These are phyloP conservation scores for Dioscorea zingiberensis DNA, from an alignment of 106 monocot species.

Conservation along the genomic window DNA sequence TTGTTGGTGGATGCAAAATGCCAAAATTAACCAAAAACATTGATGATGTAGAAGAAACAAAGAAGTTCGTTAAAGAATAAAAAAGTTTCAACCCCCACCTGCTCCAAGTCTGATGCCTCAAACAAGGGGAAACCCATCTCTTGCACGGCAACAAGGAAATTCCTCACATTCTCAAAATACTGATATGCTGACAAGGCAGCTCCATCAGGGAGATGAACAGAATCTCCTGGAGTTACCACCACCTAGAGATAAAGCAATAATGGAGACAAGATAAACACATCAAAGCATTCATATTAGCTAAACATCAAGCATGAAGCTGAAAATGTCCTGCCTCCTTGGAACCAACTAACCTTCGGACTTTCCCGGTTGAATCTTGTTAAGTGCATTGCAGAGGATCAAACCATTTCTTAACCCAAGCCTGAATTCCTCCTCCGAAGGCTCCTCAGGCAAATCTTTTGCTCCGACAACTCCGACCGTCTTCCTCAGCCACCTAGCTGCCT, in stretches of 20 bases:
- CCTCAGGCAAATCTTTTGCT: slow-evolving; percentile 72
- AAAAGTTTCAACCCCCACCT: slow-evolving; percentile 28
- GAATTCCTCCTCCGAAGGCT: slow-evolving; percentile 86
- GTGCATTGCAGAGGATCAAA: slow-evolving; percentile 79
- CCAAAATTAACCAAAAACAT: too few species aligned
- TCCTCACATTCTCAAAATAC: slow-evolving; percentile 96
- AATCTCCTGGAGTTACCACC: slow-evolving; percentile 65
- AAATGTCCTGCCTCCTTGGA: not conserved
- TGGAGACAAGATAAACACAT: not conserved
- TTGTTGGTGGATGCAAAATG: too few species aligned
- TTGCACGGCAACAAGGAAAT: slow-evolving; percentile 78
- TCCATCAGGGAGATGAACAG: slow-evolving; percentile 62
- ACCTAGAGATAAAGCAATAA: slow-evolving; percentile 32
- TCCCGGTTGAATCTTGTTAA: slow-evolving; percentile 81
- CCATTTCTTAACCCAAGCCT: slow-evolving; percentile 72
- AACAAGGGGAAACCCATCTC: slow-evolving; percentile 80
- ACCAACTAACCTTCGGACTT: slow-evolving; percentile 57
- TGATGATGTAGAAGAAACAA: too few species aligned
- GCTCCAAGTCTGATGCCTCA: slow-evolving; percentile 93
- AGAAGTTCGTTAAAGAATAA: too few species aligned
- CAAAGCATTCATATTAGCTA: too few species aligned
- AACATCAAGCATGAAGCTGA: not conserved
- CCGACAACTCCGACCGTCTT: slow-evolving; percentile 47
- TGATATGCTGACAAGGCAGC: slow-evolving; percentile 87
- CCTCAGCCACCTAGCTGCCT: slow-evolving; percentile 78